Evolutionary conservation across 1,284 basidiomycete species (phyloP).

Genomic region (Ganoderma lucidum): DNA sequence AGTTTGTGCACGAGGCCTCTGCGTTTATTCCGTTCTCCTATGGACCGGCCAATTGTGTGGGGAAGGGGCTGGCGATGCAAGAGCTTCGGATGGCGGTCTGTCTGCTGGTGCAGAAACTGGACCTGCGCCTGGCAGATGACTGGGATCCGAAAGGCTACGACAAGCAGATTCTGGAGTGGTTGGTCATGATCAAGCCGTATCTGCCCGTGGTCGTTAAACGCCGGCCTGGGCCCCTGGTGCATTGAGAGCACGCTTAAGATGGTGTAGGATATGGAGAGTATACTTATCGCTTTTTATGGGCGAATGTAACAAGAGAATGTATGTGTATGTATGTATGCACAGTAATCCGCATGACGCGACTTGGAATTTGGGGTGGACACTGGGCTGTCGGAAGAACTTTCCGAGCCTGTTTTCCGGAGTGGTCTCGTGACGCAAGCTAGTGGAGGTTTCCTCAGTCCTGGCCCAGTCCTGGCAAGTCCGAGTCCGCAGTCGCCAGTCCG

Average conservation of each 20-base stretch:
- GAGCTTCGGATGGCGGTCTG: constrained; percentile 33
- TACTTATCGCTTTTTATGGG: not conserved
- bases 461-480: not conserved
- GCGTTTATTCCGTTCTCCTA: constrained; percentile 43
- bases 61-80: constrained; percentile 39
- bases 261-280: not conserved
- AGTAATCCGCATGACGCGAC: not conserved
- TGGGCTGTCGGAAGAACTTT: not conserved
- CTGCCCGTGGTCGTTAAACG: constrained; percentile 13
- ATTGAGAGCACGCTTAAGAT: not conserved
- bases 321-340: constrained; percentile 3
- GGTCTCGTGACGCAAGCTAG: constrained; percentile 13
- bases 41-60: constrained; percentile 42
- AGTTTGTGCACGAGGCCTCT: constrained; percentile 29
- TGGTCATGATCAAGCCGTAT: constrained; percentile 13
- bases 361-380: not conserved
- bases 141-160: constrained; percentile 25
- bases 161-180: constrained; percentile 12
- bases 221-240: not conserved
- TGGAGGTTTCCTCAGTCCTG: no score
- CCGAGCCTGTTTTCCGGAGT: not conserved
- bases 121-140: constrained; percentile 33
- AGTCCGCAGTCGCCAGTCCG: not conserved
- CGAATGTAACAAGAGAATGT: not conserved
- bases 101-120: constrained; percentile 36